Percentiles rank a stretch among this genome's conserved stretches.
Conservation (phyloP, 2,329 filamentous ascomycete species). For the Aspergillus melleus region DNA sequence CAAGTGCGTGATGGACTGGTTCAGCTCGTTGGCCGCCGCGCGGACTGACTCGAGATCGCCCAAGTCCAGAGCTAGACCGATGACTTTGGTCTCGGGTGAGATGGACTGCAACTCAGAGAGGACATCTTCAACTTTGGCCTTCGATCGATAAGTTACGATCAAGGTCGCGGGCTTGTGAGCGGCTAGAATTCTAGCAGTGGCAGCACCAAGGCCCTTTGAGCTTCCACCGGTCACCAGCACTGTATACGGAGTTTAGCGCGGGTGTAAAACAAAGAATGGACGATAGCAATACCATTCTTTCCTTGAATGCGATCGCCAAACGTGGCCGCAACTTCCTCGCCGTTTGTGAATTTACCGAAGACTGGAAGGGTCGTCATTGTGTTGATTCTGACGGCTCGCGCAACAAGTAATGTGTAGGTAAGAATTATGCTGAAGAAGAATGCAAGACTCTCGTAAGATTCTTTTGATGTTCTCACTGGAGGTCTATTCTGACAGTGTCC, state of each 20-base stretch:
- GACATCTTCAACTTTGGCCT: neutral
- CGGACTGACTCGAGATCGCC: neutral
- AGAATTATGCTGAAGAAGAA: too few relatives aligned
- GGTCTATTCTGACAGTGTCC: too few relatives aligned
- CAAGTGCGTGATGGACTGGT: conserved; percentile 15
- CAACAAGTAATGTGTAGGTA: too few relatives aligned
- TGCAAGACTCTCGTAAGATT: neutral
- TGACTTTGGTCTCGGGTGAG: neutral
- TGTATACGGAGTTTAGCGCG: neutral
- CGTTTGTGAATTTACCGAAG: neutral
- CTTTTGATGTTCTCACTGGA: neutral
- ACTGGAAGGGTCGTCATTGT: neutral
- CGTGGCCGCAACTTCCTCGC: neutral
- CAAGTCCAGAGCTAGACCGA: neutral
- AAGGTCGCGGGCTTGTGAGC: neutral
- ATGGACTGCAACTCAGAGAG: neutral
- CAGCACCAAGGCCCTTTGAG: neutral
- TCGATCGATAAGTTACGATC: neutral
- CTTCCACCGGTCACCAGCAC: neutral
- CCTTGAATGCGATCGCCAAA: neutral
- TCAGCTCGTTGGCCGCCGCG: neutral
- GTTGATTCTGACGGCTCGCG: too few relatives aligned
- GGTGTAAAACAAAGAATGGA: neutral
- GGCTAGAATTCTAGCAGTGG: neutral
- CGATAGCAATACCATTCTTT: neutral